Percentiles rank a stretch among this genome's conserved stretches.
These are phyloP conservation scores for Penicillium ucsense DNA, from an alignment of 495 filamentous ascomycete genomes.

Conservation along the genomic window DNA sequence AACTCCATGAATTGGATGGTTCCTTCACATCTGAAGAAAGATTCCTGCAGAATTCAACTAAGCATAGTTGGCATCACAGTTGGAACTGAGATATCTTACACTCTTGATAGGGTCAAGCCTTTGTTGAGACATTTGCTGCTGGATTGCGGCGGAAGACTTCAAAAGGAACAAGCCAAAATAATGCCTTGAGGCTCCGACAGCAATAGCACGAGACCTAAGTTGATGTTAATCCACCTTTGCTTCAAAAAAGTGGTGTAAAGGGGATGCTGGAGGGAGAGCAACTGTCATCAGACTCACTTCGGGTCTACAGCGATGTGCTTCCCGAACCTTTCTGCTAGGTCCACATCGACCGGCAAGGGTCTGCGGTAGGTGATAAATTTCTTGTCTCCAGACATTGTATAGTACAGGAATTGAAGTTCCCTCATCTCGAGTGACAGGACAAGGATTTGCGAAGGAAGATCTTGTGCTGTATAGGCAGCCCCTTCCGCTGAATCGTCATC, in stretches of 20 bases:
- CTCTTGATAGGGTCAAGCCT: conserved; percentile 26
- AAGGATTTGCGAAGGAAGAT: conserved; percentile 66
- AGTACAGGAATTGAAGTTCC: conserved; percentile 63
- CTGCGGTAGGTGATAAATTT: conserved; percentile 52
- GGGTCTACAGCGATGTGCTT: conserved; percentile 80
- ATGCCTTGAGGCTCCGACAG: conserved; percentile 50
- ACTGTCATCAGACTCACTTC: conserved; percentile 27
- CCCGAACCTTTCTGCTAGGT: conserved; percentile 52
- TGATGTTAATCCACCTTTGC: conserved; percentile 5
- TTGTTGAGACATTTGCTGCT: conserved; percentile 24
- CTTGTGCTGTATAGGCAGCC: conserved; percentile 2
- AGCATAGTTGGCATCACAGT: not conserved
- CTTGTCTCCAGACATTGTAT: conserved; percentile 30
- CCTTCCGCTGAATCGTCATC: not conserved
- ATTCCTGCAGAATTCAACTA: not conserved
- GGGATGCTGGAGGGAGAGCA: too few relatives aligned
- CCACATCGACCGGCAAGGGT: conserved; percentile 46
- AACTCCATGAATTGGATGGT: conserved; percentile 82
- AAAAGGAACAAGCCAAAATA: conserved; percentile 48
- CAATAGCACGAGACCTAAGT: conserved; percentile 52
- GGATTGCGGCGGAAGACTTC: conserved; percentile 19
- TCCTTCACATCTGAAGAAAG: conserved; percentile 34
- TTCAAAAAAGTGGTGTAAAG: too few relatives aligned
- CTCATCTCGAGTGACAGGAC: conserved; percentile 60
- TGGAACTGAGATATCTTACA: conserved; percentile 13